These are phyloP conservation scores for Papilionanthe hybrid DNA, from an alignment of 116 monocot genomes.

Conservation along the genomic window DNA sequence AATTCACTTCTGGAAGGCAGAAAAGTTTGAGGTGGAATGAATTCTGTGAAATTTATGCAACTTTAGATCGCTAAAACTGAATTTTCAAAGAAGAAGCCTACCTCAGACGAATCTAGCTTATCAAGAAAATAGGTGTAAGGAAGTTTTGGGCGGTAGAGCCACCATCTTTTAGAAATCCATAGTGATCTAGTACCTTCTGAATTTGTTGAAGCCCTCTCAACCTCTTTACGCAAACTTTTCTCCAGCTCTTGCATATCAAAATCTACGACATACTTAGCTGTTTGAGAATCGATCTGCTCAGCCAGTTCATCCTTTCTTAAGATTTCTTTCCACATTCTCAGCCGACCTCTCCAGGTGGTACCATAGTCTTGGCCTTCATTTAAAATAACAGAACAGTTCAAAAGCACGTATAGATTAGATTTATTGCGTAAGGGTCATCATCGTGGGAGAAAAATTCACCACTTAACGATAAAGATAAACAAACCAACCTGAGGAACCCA, in stretches of 20 bases:
- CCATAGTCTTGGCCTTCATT: conserved; percentile 26
- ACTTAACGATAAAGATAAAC: neutral
- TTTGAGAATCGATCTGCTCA: conserved; percentile 52
- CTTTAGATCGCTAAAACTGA: neutral
- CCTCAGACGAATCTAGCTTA: conserved; percentile 83
- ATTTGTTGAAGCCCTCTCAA: conserved; percentile 40
- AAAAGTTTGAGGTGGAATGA: neutral
- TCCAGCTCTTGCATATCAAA: conserved; percentile 94
- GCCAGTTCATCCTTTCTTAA: conserved; percentile 50
- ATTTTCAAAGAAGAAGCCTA: conserved; percentile 19
- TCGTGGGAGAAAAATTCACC: neutral
- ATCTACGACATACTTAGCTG: conserved; percentile 73
- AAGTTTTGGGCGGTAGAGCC: conserved; percentile 80
- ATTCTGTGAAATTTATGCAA: neutral
- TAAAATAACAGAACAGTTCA: conserved; percentile 1
- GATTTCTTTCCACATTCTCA: conserved; percentile 66
- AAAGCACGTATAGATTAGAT: neutral
- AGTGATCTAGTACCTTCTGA: conserved; percentile 46
- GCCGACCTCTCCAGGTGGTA: conserved; percentile 53
- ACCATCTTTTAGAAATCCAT: conserved; percentile 94
- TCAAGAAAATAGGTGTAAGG: conserved; percentile 85
- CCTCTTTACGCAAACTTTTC: conserved; percentile 61
- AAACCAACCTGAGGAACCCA: conserved; percentile 43
- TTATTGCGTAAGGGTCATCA: neutral
- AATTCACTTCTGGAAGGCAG: neutral